Percentiles rank a stretch among this genome's conserved stretches.
Evolutionary conservation across 2,329 filamentous ascomycete genomes (phyloP).

Genomic region (Beauveria rudraprayagi): DNA sequence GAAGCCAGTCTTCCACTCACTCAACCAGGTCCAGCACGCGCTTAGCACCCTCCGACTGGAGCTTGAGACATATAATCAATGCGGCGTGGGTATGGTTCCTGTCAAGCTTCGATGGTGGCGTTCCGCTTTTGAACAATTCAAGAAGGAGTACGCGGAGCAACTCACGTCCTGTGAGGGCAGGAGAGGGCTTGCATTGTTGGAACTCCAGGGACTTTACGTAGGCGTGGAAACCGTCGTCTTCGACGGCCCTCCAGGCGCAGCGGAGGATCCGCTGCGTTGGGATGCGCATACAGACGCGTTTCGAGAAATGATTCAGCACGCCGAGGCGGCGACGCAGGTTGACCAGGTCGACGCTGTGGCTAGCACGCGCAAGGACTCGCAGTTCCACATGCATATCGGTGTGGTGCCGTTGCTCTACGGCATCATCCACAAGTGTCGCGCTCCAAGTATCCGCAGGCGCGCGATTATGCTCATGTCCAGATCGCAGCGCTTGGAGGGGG

Average conservation of each 20-base stretch:
- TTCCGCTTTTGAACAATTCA: slow-evolving; percentile 2
- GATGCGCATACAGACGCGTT: slow-evolving; percentile 5
- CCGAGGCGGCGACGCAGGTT: not conserved
- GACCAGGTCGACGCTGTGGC: not conserved
- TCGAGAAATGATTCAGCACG: not conserved
- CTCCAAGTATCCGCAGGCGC: slow-evolving; percentile 4
- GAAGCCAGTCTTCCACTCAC: slow-evolving; percentile 1
- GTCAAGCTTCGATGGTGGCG: slow-evolving; percentile 6
- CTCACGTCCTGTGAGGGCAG: not conserved
- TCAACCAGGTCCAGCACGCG: slow-evolving; percentile 1
- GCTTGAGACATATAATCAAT: slow-evolving; percentile 6
- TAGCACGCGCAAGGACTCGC: not conserved
- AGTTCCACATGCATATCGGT: slow-evolving; percentile 11
- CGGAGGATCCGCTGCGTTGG: slow-evolving; percentile 2
- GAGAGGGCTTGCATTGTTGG: not conserved
- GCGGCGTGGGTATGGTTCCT: not conserved
- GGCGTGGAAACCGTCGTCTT: slow-evolving; percentile 2
- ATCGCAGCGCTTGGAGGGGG: not conserved
- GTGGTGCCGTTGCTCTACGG: slow-evolving; percentile 2
- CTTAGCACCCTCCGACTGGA: slow-evolving; percentile 6
- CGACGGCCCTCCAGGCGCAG: not conserved
- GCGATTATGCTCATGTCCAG: not conserved
- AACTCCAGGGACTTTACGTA: not conserved
- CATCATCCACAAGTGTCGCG: slow-evolving; percentile 7
- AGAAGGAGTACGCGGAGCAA: not conserved